A percentile compares a stretch with the other conserved stretches of the same genome.
These are phyloP conservation scores for Capniomyces stellatus DNA, from an alignment of 371 early-diverging fungal species.

Conservation along the genomic window DNA sequence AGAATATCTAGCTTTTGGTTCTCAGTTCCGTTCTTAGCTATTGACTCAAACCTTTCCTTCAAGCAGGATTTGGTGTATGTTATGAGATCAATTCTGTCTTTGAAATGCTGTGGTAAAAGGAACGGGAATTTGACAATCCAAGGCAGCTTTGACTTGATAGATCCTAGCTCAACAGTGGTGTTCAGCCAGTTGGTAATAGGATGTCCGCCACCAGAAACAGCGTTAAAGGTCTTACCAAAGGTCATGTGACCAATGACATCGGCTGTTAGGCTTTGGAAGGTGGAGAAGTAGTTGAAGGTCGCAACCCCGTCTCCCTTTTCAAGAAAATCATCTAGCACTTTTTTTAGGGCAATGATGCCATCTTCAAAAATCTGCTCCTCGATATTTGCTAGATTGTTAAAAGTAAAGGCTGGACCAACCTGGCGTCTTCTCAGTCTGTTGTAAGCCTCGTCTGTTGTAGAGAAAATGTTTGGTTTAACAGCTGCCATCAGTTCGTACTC, in stretches of 20 bases:
- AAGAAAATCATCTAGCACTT: constrained; percentile 6
- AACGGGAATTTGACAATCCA: too few species aligned
- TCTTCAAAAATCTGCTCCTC: constrained; percentile 6
- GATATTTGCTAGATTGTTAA: not conserved
- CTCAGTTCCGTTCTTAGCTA: not conserved
- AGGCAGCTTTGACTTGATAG: too few species aligned
- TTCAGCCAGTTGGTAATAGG: not conserved
- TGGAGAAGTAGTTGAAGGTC: constrained; percentile 13
- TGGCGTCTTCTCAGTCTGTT: constrained; percentile 9
- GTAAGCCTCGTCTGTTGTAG: constrained; percentile 9
- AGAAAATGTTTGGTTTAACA: constrained; percentile 6
- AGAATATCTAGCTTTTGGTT: constrained; percentile 10
- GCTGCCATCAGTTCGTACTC: constrained; percentile 7
- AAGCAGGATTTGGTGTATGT: too few species aligned
- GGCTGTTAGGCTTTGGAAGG: constrained; percentile 10
- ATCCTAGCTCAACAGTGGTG: too few species aligned
- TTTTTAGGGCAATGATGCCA: constrained; percentile 9
- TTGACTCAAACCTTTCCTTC: too few species aligned
- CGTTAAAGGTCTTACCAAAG: constrained; percentile 15
- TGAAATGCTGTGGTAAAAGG: too few species aligned
- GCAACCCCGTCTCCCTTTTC: not conserved
- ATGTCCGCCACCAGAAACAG: not conserved
- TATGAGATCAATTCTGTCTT: too few species aligned
- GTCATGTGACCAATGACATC: constrained; percentile 19
- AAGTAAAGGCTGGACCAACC: constrained; percentile 4